Percentiles rank a stretch among this genome's conserved stretches.
Conservation (phyloP, 306 rosid species). For the Pyrus communis region DNA sequence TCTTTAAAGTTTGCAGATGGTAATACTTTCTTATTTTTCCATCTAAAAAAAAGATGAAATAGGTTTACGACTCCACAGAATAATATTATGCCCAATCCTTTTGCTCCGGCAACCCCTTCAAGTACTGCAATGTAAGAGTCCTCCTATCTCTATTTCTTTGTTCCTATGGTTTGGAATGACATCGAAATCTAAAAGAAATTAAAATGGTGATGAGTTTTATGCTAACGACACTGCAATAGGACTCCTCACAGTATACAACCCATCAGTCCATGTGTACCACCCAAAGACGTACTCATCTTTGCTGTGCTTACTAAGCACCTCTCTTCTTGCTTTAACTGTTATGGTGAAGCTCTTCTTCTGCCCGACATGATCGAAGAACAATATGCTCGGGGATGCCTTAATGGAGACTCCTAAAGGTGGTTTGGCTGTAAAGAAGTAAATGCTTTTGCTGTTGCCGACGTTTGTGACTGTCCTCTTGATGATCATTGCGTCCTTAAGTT, state of each 20-base stretch:
- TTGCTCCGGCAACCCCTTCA: neutral
- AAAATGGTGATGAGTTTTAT: neutral
- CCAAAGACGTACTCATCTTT: constrained; percentile 52
- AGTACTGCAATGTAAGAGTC: neutral
- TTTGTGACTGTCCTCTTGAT: constrained; percentile 68
- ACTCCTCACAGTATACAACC: constrained; percentile 44
- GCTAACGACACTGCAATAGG: constrained; percentile 65
- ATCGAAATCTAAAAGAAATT: neutral
- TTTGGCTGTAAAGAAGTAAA: constrained; percentile 48
- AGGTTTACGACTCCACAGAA: neutral
- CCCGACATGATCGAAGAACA: constrained; percentile 49
- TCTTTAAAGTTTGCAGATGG: neutral
- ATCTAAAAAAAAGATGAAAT: neutral
- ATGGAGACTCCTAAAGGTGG: constrained; percentile 48
- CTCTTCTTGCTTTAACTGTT: constrained; percentile 34
- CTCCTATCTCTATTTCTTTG: neutral
- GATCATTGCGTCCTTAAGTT: constrained; percentile 33
- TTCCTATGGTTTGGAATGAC: constrained; percentile 12
- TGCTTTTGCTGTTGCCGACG: constrained; percentile 45
- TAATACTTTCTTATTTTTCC: neutral
- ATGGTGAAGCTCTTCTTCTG: constrained; percentile 52
- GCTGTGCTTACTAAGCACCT: constrained; percentile 7
- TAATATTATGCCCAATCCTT: neutral
- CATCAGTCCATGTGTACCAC: constrained; percentile 60
- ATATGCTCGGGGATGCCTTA: constrained; percentile 45